Evolutionary conservation across 2,329 filamentous ascomycete species (phyloP).

Genomic region (Ascocoryne sarcoides): DNA sequence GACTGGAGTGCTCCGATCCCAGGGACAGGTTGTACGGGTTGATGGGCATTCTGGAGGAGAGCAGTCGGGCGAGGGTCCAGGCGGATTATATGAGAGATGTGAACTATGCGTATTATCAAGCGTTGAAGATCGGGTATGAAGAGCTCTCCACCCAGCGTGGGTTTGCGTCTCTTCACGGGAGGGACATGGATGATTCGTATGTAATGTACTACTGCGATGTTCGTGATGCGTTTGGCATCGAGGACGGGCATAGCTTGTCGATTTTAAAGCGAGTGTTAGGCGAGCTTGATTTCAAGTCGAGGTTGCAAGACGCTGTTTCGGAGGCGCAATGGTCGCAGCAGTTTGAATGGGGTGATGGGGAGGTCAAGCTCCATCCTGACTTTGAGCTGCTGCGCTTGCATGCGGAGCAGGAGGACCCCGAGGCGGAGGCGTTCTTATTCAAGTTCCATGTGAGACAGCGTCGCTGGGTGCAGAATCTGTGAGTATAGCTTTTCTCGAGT

Average conservation of each 20-base stretch:
- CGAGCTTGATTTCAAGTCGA: too few relatives aligned
- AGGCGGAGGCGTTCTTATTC: too few relatives aligned
- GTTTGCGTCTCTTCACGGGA: not conserved
- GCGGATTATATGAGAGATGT: slow-evolving; percentile 2
- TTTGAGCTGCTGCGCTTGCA: too few relatives aligned
- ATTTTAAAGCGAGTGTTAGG: not conserved
- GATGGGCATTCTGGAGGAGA: slow-evolving; percentile 7
- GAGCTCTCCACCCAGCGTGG: not conserved
- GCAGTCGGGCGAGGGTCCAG: slow-evolving; percentile 2
- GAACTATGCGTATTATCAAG: slow-evolving; percentile 6
- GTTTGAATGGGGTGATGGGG: slow-evolving; percentile 1
- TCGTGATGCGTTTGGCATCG: slow-evolving; percentile 1
- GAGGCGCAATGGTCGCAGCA: slow-evolving; percentile 1
- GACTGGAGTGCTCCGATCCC: slow-evolving; percentile 15
- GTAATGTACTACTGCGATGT: slow-evolving; percentile 3
- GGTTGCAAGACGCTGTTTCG: not conserved
- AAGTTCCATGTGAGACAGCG: too few relatives aligned
- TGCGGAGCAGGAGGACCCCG: too few relatives aligned
- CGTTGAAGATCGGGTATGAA: slow-evolving; percentile 4
- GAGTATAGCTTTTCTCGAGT: too few relatives aligned
- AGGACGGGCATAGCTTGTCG: not conserved
- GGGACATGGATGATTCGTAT: not conserved
- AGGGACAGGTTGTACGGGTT: slow-evolving; percentile 21
- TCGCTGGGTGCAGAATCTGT: too few relatives aligned
- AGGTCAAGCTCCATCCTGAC: not conserved